Percentiles rank a stretch among this genome's conserved stretches.
These are phyloP conservation scores for Triangularia setosa DNA, from an alignment of 2,329 filamentous ascomycete species.

Conservation along the genomic window DNA sequence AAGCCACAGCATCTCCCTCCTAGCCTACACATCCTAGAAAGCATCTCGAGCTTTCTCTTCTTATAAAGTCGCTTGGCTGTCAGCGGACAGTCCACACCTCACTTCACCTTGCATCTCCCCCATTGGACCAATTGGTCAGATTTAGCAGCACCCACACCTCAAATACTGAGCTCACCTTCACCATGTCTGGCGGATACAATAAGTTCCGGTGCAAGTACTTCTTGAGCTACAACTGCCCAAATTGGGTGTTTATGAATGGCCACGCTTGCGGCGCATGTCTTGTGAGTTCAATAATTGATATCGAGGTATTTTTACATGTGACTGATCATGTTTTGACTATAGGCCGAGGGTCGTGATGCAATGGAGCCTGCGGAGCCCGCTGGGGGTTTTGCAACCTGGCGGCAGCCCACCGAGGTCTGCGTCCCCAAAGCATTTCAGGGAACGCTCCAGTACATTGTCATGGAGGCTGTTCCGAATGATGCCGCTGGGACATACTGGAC, in stretches of 20 bases:
- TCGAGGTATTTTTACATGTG: not conserved
- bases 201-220: conserved; percentile 52
- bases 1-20: not conserved
- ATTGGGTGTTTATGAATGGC: conserved; percentile 49
- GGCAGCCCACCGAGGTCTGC: conserved; percentile 15
- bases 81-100: conserved; percentile 22
- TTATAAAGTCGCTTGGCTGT: conserved; percentile 21
- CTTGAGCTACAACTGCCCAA: conserved; percentile 43
- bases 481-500: conserved; percentile 17
- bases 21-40: not conserved
- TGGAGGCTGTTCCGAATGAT: conserved; percentile 19
- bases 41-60: conserved; percentile 1
- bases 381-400: not conserved
- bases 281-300: conserved; percentile 32
- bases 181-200: conserved; percentile 43
- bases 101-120: not conserved
- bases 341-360: conserved; percentile 24
- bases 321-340: not conserved
- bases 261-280: conserved; percentile 43
- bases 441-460: conserved; percentile 21
- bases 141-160: not conserved
- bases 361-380: conserved; percentile 8
- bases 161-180: conserved; percentile 10
- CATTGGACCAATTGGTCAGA: not conserved
- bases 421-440: conserved; percentile 22